Conservation (phyloP, 495 filamentous ascomycete species). For the Neurospora sp. region DNA sequence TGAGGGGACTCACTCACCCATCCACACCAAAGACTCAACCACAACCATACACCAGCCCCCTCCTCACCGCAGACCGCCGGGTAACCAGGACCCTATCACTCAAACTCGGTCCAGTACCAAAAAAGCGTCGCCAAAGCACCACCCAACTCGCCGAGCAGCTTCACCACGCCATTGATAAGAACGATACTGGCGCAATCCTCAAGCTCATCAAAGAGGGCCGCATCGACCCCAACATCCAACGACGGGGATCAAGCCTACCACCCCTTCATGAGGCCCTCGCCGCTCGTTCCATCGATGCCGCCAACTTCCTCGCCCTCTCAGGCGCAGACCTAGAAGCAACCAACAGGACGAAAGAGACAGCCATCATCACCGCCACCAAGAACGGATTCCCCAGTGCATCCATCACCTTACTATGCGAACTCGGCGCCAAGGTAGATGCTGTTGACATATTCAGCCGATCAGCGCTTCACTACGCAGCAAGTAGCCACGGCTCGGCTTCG, state of each 20-base stretch:
- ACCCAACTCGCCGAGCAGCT: conserved; percentile 7
- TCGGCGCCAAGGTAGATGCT: conserved; percentile 10
- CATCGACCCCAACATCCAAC: conserved; percentile 5
- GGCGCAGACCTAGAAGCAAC: conserved; percentile 8
- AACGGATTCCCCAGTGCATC: conserved; percentile 15
- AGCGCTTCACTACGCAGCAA: conserved; percentile 19
- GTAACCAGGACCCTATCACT: conserved; percentile 1
- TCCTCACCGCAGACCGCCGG: conserved; percentile 1
- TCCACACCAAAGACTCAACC: background rate
- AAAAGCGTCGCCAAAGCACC: background rate
- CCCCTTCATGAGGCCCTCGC: conserved; percentile 8
- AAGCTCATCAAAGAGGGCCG: conserved; percentile 1
- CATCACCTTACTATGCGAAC: conserved; percentile 19
- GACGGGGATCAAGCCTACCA: background rate
- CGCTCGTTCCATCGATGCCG: conserved; percentile 2
- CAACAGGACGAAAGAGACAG: conserved; percentile 4
- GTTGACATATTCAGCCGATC: conserved; percentile 16
- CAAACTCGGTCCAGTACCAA: background rate
- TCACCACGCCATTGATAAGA: conserved; percentile 10
- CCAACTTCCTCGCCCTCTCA: conserved; percentile 7
- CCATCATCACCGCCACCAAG: conserved; percentile 16
- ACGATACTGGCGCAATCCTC: conserved; percentile 5
- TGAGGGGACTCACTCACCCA: background rate
- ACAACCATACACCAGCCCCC: background rate
- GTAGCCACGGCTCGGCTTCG: background rate